A percentile compares a stretch with the other conserved stretches of the same genome.
Conservation (phyloP, 768 basidiomycete species). For the Phylloporus rhodoxanthus region DNA sequence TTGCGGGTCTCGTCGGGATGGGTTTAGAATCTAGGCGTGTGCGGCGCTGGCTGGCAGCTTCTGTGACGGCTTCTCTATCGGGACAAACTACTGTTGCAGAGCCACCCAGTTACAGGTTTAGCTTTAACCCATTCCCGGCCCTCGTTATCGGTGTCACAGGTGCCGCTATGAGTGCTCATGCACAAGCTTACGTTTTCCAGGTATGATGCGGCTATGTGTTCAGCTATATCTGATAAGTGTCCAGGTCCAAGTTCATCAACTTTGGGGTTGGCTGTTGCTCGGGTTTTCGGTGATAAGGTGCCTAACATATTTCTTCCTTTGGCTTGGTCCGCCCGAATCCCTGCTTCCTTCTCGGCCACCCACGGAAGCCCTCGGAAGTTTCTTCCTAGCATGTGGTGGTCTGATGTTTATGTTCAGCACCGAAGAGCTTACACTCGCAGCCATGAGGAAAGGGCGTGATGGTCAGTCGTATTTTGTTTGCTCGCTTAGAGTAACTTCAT, state of each 20-base stretch:
- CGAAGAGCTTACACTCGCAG: slow-evolving; percentile 84
- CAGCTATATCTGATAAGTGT: slow-evolving; percentile 5
- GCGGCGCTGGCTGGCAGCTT: slow-evolving; percentile 66
- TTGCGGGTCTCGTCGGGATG: slow-evolving; percentile 85
- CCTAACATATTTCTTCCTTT: slow-evolving; percentile 92
- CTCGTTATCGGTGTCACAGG: slow-evolving; percentile 92
- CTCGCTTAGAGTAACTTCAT: slow-evolving; percentile 2
- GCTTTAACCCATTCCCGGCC: slow-evolving; percentile 91
- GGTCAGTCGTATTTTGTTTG: slow-evolving; percentile 38
- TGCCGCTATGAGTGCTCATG: slow-evolving; percentile 88
- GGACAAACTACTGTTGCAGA: slow-evolving; percentile 40
- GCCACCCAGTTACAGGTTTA: slow-evolving; percentile 66
- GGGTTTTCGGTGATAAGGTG: slow-evolving; percentile 75
- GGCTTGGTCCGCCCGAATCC: slow-evolving; percentile 77
- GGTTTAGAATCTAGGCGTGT: slow-evolving; percentile 75
- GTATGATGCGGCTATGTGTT: slow-evolving; percentile 26
- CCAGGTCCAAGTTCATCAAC: slow-evolving; percentile 79
- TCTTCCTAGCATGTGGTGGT: slow-evolving; percentile 85
- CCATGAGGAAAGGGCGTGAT: slow-evolving; percentile 86
- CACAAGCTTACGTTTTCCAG: slow-evolving; percentile 87
- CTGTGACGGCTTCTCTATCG: slow-evolving; percentile 38
- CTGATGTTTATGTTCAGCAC: slow-evolving; percentile 85
- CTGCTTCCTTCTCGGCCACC: slow-evolving; percentile 89
- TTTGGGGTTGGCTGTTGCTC: slow-evolving; percentile 88
- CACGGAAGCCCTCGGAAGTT: slow-evolving; percentile 83